These are phyloP conservation scores for Scalesia atractyloides DNA, from an alignment of 129 eudicot species.

Conservation along the genomic window DNA sequence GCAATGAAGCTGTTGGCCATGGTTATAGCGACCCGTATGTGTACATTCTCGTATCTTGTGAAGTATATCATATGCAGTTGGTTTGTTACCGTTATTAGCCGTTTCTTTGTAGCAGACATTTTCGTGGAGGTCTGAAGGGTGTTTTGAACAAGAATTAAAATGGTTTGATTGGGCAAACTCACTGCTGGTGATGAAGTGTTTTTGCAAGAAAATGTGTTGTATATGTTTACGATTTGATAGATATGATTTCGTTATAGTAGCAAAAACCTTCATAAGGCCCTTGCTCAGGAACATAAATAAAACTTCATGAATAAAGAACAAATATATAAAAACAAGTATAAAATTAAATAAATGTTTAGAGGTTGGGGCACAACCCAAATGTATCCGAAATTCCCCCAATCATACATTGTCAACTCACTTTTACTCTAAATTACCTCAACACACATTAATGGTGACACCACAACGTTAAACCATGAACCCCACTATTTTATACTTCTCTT, in stretches of 20 bases:
- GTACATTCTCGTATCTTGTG: constrained; percentile 55
- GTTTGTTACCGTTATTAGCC: constrained; percentile 34
- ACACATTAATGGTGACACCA: too few species aligned
- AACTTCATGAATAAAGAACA: too few species aligned
- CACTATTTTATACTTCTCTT: too few species aligned
- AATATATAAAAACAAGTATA: too few species aligned
- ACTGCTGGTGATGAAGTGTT: constrained; percentile 11
- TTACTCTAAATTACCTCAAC: too few species aligned
- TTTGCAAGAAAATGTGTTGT: constrained; percentile 7
- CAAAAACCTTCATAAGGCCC: constrained; percentile 26
- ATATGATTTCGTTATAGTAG: constrained; percentile 21
- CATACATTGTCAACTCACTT: too few species aligned
- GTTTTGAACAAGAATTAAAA: constrained; percentile 2
- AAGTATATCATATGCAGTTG: constrained; percentile 42
- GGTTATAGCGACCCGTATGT: constrained; percentile 25
- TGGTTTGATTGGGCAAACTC: neutral
- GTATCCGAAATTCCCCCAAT: too few species aligned
- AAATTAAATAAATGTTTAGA: too few species aligned
- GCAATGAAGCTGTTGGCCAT: constrained; percentile 73
- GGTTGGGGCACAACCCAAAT: too few species aligned
- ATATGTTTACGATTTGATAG: constrained; percentile 3
- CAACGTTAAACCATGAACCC: too few species aligned
- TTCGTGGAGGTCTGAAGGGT: constrained; percentile 7
- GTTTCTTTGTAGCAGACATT: neutral
- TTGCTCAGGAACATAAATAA: neutral